These are phyloP conservation scores for Discostella stelligeroides DNA, from an alignment of 108 stramenopile genomes.

Conservation along the genomic window DNA sequence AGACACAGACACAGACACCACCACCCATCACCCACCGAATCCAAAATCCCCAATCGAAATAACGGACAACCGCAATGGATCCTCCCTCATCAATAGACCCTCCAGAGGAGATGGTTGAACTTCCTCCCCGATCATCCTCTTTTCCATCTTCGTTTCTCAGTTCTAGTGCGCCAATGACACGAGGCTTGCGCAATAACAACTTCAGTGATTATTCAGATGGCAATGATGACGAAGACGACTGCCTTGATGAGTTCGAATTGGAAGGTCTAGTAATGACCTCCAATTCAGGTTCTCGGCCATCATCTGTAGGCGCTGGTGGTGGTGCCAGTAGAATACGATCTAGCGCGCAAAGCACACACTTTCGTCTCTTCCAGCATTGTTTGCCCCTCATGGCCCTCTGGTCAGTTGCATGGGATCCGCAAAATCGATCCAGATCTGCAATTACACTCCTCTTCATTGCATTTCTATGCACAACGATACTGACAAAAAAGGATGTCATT, in stretches of 20 bases:
- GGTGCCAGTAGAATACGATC: neutral
- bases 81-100: conserved; percentile 9
- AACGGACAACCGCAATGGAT: neutral
- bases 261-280: conserved; percentile 34
- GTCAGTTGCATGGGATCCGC: conserved; percentile 32
- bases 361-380: neutral
- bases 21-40: too few species aligned
- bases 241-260: conserved; percentile 39
- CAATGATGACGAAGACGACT: conserved; percentile 12
- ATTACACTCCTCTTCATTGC: conserved; percentile 27
- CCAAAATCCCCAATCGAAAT: too few species aligned
- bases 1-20: too few species aligned
- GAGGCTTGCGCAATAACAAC: neutral
- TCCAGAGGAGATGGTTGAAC: conserved; percentile 11
- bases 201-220: neutral
- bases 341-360: neutral
- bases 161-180: neutral
- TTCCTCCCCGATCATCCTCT: conserved; percentile 10
- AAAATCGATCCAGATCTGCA: conserved; percentile 21
- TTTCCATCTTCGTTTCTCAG: neutral
- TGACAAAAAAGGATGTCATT: conserved; percentile 19
- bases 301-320: neutral
- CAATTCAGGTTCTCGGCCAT: neutral
- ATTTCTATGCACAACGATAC: conserved; percentile 13
- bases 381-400: conserved; percentile 8